These are phyloP conservation scores for Eucalyptus polybractea DNA, from an alignment of 345 rosid species.

Conservation along the genomic window DNA sequence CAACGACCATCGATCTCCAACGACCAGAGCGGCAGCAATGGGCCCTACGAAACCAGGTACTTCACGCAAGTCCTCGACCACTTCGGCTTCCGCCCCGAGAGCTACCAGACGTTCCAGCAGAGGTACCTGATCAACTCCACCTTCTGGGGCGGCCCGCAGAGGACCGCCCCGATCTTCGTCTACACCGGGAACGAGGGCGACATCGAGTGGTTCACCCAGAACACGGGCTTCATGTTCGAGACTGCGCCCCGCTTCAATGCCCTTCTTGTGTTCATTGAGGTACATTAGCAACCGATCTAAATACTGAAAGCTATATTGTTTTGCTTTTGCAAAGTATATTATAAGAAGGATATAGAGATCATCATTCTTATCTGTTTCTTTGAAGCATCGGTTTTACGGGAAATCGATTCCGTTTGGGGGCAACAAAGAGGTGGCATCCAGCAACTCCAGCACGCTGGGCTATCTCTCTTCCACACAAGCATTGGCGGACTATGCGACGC, in stretches of 20 bases:
- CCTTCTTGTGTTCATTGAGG: conserved; percentile 72
- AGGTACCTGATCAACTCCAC: conserved; percentile 49
- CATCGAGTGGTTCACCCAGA: conserved; percentile 70
- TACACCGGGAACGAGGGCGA: conserved; percentile 79
- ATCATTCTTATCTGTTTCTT: not conserved
- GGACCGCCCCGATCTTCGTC: conserved; percentile 35
- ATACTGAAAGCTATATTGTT: not conserved
- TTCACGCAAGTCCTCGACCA: conserved; percentile 62
- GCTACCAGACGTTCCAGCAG: conserved; percentile 51
- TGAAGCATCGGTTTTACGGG: conserved; percentile 73
- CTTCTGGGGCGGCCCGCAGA: conserved; percentile 32
- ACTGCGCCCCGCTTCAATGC: conserved; percentile 73
- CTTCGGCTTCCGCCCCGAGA: conserved; percentile 35
- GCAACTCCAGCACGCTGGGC: conserved; percentile 44
- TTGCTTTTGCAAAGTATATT: not conserved
- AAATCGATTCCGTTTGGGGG: conserved; percentile 59
- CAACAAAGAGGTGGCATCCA: conserved; percentile 16
- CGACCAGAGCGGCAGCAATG: not conserved
- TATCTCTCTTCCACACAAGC: conserved; percentile 76
- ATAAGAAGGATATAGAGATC: not conserved
- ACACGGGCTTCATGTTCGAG: conserved; percentile 69
- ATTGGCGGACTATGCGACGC: conserved; percentile 59
- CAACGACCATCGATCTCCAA: not conserved
- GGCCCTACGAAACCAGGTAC: conserved; percentile 19
- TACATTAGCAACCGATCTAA: not conserved